Evolutionary conservation across 805 yeast species (phyloP), one percentile per base, ranked within the genome.

Genomic region (Torulaspora franciscae): DNA sequence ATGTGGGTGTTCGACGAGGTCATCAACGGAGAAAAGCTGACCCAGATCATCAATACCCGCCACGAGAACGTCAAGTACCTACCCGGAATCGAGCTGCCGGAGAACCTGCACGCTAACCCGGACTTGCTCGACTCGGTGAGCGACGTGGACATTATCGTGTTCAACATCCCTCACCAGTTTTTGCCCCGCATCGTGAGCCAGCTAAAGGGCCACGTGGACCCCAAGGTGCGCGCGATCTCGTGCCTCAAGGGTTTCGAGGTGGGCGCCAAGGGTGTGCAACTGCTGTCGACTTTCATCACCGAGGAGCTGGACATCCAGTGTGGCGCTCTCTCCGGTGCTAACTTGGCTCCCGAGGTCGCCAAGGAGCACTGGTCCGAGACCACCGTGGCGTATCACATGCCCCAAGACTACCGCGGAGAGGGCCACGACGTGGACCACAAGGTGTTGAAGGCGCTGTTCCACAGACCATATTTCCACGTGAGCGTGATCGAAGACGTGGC

Each of bases 1-100:
- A 90, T 93, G 98, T 93, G 99, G 99, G 99, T 93, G 10, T 87
- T 76, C 58, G 91, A 93, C 69, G 99, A 93, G 69, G 62, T 76
- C 50, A 70, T 85, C 48, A 74, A 86, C 43, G 97, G 95, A 55
- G 66, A 73, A 58, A 85, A 84, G 52, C 73, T 93, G 59, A 89
- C 97, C 24, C 93, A 87, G 54, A 89, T 89, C 63, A 91, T 93
- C 67, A 93, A 93, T 74, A 74, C 80, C 32, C 71, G 79, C 57
- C 97, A 93, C 68, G 96, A 91, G 70, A 93, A 93, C 66, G 97
- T 93, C 57, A 86, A 85, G 65, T 93, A 93, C 68, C 75, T 93
- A 55, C 96, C 96, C n/a, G 87, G 76, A 19, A 84, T 93, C 61
- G 77, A 75, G 60, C 77, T 93, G 40, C 99, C 99, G 30, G 69